Base-by-base conservation (phyloP, 768 basidiomycete genomes). In the Boletales sp. region DNA sequence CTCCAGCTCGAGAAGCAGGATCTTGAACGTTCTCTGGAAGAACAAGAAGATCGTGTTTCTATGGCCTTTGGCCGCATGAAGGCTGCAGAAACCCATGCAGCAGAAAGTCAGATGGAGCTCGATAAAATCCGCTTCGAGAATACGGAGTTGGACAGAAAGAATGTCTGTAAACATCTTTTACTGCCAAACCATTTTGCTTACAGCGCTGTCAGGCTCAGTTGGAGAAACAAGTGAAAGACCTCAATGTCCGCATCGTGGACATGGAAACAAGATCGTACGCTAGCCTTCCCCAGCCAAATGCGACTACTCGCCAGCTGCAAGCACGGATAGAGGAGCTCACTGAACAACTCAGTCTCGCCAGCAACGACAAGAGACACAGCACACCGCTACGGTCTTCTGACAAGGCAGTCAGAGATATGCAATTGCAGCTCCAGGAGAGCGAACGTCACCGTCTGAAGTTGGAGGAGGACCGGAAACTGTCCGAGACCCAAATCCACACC, bases 141-240 rank as follows among this genome's bases (percentile, higher is more conserved):
- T 60, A 86, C 88, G 0, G 81, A 86, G 54, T 66, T 93, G 35
- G 90, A 93, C 52, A 81, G 81, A 62, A 70, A 78, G 42, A 94
- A 93, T 60, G 90, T 91, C 56, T 56, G 72, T 57, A 8, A 15
- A 41, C 31, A n/a, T 14, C 17, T 36, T 17, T 25, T 40, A 34
- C 18, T 37, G 8, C 10, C n/a, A 44, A 28, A 15, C 31, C 14
- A 9, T 19, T 34, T 15, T 35, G 25, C 44, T 55, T 28, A 57
- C 39, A 36, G 5, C 5, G 2, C 11, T 25, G 14, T 30, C 51
- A 94, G 91, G 88, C 87, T 11, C 81, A 76, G 54, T 73, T 94
- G 15, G 90, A 93, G 72, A 92, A 90, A 62, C 86, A 90, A 61
- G 75, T 87, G 62, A 91, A 90, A 61, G 91, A 92, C 45, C 70